Base-by-base conservation (phyloP, 768 basidiomycete genomes). In the Austroboletus eburneus region DNA sequence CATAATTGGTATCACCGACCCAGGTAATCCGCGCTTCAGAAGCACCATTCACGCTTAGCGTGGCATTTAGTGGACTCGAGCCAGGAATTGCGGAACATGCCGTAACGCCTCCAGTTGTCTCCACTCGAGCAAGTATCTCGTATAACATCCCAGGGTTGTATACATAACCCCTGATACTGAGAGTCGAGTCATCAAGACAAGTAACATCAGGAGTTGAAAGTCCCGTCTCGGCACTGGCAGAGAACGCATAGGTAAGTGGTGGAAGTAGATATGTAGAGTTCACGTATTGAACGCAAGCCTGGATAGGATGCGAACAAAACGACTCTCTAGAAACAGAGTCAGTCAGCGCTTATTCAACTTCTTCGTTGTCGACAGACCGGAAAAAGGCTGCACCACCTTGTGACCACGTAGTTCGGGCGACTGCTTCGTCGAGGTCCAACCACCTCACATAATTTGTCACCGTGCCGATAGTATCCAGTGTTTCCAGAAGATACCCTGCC, bases 1-100 rank as follows among this genome's bases (percentile, higher is more conserved):
- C 69, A 58, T 81, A 88, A 39, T 87, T 74, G 14, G 87, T 88
- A 23, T 74, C 83, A n/a, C 85, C 86, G 16, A 80, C 77, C 84
- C 85, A 87, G 7, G 78, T 76, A 53, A 87, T 64, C 81, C 79
- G 85, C 0, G 80, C 72, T 48, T 81, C 79, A 2, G 67, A 66
- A 22, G 76, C 69, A 17, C 69, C 62, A 7, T 58, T 61, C 13
- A 87, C 69, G 25, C 63, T 64, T 18, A 87, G 46, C 2, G 75
- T 75, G 20, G 75, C 74, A 44, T 79, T 80, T 8, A 68, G 64
- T 5, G 69, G 60, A 24, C 39, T 51, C 29, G 62, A 56, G 9
- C 58, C 58, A 21, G 55, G 33, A 10, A 59, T 39, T 0, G 60
- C 38, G n/a, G 61, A 49, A 47, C 79, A 79, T 1, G 57, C 27